Evolutionary conservation across 345 rosid species (phyloP), one percentile per base, ranked within the genome.

Genomic region (Brassica carinata): DNA sequence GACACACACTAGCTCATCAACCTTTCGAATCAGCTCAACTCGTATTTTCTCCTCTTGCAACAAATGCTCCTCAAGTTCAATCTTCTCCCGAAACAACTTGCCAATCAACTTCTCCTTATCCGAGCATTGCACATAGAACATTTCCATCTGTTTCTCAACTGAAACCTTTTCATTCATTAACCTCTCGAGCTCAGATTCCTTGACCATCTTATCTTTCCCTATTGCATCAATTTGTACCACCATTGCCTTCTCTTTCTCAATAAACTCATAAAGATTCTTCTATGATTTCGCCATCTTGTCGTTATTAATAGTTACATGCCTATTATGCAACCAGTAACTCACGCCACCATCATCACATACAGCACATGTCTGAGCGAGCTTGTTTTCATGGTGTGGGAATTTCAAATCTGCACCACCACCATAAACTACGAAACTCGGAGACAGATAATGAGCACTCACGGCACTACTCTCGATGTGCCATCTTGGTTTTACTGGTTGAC

Each of bases 1-100:
- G 11, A 4, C 79, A 74, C 75, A 69, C 76, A 36, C 84, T 72
- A 87, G 79, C 66, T 84, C 83, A 34, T 68, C 73, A 18, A 85
- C 72, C 75, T 87, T 90, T 34, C 66, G 26, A 1, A 51, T 82
- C 86, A 93, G 67, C 65, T 77, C 79, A 6, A 51, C 72, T 77
- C 86, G 83, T 75, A 87, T 87, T 51, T 80, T 91, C 90, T 75
- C 64, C 78, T n/a, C 72, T 40, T 69, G 11, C 62, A 69, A 81
- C 83, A 29, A 29, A 7, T 34, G 73, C 78, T 64, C 88, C 77
- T 87, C 88, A 17, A 88, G 76, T 82, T 89, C 90, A 48, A 8
- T 38, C 65, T 85, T 93, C 80, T 88, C 87, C 69, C 61, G 59
- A 14, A 75, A 71, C 76, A 90, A 64, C 38, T 80, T 76, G 38